A percentile compares a stretch with the other conserved stretches of the same genome.
These are phyloP conservation scores for Vararia minispora DNA, from an alignment of 768 basidiomycete genomes.

Conservation along the genomic window DNA sequence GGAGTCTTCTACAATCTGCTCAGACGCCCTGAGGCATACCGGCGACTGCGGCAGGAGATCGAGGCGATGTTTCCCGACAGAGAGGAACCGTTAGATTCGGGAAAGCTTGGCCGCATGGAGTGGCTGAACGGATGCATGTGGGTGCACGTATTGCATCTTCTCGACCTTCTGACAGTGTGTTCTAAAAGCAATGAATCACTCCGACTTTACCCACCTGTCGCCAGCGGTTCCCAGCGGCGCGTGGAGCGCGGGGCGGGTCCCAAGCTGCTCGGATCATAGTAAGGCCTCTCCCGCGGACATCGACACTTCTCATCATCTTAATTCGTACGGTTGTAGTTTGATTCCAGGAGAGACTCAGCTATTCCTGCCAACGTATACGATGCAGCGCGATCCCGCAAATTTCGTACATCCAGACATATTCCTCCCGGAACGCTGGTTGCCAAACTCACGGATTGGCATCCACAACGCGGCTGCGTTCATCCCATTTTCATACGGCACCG, in stretches of 20 bases:
- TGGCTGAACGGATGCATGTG: conserved; percentile 5
- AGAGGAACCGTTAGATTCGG: conserved; percentile 2
- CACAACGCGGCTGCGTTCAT: conserved; percentile 26
- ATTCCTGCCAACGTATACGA: conserved; percentile 6
- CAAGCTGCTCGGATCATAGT: conserved; percentile 10
- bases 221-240: conserved; percentile 35
- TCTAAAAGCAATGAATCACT: conserved; percentile 35
- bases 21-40: neutral
- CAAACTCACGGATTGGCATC: conserved; percentile 11
- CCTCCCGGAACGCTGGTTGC: conserved; percentile 13
- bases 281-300: conserved; percentile 1
- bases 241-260: conserved; percentile 24
- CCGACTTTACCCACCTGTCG: conserved; percentile 37
- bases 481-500: conserved; percentile 32
- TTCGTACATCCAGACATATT: conserved; percentile 11
- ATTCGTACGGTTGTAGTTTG: conserved; percentile 2
- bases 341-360: conserved; percentile 12
- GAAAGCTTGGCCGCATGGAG: neutral
- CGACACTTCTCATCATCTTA: neutral
- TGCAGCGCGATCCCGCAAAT: conserved; percentile 12
- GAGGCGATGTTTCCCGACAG: neutral
- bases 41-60: neutral
- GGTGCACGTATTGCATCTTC: no score
- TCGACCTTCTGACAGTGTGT: conserved; percentile 9
- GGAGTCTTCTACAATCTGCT: neutral